Evolutionary conservation across 176 grass and related monocot genomes (phyloP).

Genomic region (Musa schizocarpa): DNA sequence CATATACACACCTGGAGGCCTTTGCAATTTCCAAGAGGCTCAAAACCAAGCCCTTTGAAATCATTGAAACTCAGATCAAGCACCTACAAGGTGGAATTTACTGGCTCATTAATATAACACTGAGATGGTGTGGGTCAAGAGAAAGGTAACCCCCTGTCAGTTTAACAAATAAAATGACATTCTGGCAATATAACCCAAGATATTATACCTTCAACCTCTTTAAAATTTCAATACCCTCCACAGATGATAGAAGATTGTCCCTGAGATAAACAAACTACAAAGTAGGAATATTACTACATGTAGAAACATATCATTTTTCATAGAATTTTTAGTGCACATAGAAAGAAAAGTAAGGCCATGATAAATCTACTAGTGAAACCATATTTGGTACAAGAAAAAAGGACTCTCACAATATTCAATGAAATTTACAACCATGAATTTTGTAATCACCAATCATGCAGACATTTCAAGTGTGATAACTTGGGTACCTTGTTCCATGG

Average conservation of each 20-base stretch:
- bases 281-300: neutral
- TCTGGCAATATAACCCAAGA: conserved; percentile 5
- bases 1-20: conserved; percentile 57
- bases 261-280: conserved; percentile 98
- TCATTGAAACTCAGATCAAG: conserved; percentile 99
- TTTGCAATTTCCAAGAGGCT: conserved; percentile 81
- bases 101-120: conserved; percentile 3
- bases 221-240: conserved; percentile 80
- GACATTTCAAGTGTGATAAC: no score
- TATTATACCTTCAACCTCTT: conserved; percentile 73
- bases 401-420: neutral
- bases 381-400: neutral
- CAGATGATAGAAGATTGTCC: conserved; percentile 85
- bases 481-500: no score
- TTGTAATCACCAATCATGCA: neutral
- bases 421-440: neutral
- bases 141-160: neutral
- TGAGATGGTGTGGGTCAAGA: neutral
- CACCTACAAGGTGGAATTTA: conserved; percentile 42
- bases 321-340: conserved; percentile 4
- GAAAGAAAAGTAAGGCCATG: neutral
- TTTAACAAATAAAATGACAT: neutral
- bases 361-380: neutral
- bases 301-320: neutral
- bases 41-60: conserved; percentile 74